A percentile compares a stretch with the other conserved stretches of the same genome.
Conservation (phyloP, 305 asterid genomes). For the Withania somnifera region DNA sequence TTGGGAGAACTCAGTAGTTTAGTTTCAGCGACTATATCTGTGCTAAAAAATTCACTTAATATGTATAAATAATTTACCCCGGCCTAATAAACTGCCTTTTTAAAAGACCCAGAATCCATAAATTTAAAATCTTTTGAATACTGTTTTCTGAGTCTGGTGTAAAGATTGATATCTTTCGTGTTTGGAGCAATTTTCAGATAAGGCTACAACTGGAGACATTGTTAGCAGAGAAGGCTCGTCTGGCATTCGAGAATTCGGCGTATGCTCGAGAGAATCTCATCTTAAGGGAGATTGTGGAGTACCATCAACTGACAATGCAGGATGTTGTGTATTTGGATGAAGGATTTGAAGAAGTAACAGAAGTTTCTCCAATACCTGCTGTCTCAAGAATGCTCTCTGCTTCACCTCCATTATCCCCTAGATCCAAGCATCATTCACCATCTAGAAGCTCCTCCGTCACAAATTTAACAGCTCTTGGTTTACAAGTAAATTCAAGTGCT, state of each 20-base stretch:
- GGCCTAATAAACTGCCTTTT: too few relatives aligned
- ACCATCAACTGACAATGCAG: constrained; percentile 21
- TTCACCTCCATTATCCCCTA: constrained; percentile 13
- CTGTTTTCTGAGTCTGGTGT: too few relatives aligned
- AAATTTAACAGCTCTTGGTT: neutral
- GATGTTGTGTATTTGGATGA: constrained; percentile 18
- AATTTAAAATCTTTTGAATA: too few relatives aligned
- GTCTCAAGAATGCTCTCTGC: constrained; percentile 12
- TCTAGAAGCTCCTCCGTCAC: neutral
- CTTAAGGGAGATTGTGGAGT: constrained; percentile 21
- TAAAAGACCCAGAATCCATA: too few relatives aligned
- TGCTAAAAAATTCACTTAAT: too few relatives aligned
- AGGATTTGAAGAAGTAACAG: constrained; percentile 17
- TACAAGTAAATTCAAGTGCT: neutral
- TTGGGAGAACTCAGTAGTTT: too few relatives aligned
- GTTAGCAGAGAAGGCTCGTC: constrained; percentile 20
- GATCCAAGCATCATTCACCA: neutral
- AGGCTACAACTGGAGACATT: constrained; percentile 20
- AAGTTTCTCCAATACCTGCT: constrained; percentile 16
- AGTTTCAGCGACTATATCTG: too few relatives aligned
- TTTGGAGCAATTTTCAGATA: constrained; percentile 3
- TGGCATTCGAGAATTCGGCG: constrained; percentile 18
- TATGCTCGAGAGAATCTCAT: constrained; percentile 18
- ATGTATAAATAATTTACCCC: too few relatives aligned
- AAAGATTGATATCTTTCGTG: neutral